Percentiles rank a stretch among this genome's conserved stretches.
Conservation (phyloP, 192 early-diverging fungal species). For the Backusella westeae region DNA sequence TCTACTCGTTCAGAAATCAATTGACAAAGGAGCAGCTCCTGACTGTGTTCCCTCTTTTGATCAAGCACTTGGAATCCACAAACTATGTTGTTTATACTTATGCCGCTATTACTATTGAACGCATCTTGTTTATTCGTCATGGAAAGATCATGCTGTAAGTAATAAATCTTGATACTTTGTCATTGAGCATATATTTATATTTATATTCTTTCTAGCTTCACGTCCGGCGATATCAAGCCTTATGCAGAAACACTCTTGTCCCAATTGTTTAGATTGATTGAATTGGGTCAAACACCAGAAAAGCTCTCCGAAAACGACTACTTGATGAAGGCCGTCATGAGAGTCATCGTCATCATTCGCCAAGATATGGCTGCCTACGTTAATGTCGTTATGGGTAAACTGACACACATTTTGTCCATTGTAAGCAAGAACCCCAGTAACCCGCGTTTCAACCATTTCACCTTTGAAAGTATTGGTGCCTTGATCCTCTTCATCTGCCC, state of each 20-base stretch:
- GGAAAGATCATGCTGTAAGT: conserved; percentile 54
- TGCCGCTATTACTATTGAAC: conserved; percentile 87
- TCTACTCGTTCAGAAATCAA: conserved; percentile 94
- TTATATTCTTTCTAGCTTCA: conserved; percentile 47
- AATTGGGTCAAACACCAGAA: conserved; percentile 75
- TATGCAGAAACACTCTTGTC: conserved; percentile 66
- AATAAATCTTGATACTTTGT: conserved; percentile 9
- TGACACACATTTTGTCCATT: conserved; percentile 76
- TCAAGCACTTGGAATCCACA: conserved; percentile 75
- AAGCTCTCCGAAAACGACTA: conserved; percentile 98
- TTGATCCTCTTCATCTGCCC: conserved; percentile 84
- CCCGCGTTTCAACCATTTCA: conserved; percentile 96
- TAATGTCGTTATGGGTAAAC: conserved; percentile 65
- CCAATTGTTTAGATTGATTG: conserved; percentile 76
- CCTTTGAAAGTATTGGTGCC: conserved; percentile 91
- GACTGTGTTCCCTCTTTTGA: conserved; percentile 74
- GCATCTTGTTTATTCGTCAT: conserved; percentile 75
- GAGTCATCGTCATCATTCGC: conserved; percentile 76
- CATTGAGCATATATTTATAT: neutral
- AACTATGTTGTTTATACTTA: conserved; percentile 91
- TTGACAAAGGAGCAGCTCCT: conserved; percentile 77
- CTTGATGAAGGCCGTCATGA: conserved; percentile 90
- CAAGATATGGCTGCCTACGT: conserved; percentile 73
- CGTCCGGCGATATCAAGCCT: conserved; percentile 66
- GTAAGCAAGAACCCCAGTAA: conserved; percentile 96